Base-by-base conservation (phyloP, 768 basidiomycete genomes). In the Trametes cingulata region DNA sequence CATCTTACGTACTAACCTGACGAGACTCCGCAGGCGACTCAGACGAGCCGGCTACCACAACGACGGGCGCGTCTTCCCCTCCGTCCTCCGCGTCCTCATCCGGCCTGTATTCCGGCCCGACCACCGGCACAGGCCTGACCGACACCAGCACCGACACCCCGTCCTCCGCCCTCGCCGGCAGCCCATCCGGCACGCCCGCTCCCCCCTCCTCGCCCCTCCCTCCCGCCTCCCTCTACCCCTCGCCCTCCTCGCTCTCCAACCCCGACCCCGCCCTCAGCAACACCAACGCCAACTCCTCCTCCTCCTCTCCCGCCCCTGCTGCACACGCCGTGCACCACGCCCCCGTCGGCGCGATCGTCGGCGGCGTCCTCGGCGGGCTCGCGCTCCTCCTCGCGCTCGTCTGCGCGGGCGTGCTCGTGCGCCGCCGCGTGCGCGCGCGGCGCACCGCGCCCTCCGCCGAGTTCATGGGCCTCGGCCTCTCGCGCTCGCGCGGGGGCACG, bases 361-460 rank as follows among this genome's bases (percentile, higher is more conserved):
- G 85, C 2, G 74, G 77, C 15, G 75, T 84, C 47, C 61, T 87
- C 17, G 85, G 82, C n/a, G 78, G 75, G 29, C 68, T 82, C 35
- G 60, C 78, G 9, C 60, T 80, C 42, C 61, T 65, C 33, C 56
- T 69, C 33, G 19, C 65, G 43, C 42, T 82, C 56, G 60, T 72
- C 10, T 63, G 81, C 46, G 35, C 77, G 15, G 46, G 69, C 33
- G 33, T 74, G n/a, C 59, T 85, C 48, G 39, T 82, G 46, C 80
- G 79, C 41, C 74, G 77, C 17, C 79, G 79, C 20, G 57, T 55
- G 19, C 75, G 75, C 41, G 75, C 68, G 24, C 70, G 61, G 27
- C 78, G 74, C 51, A 76, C 73, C n/a, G 77, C 84, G 1, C 87
- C 87, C 3, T 85, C 85, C 15, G 77, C 84, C 17, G 85, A 86